Percentiles rank a stretch among this genome's conserved stretches.
phyloP scores from a whole-genome alignment of 2,329 filamentous ascomycete species.

The Zasmidium angulare region DNA sequence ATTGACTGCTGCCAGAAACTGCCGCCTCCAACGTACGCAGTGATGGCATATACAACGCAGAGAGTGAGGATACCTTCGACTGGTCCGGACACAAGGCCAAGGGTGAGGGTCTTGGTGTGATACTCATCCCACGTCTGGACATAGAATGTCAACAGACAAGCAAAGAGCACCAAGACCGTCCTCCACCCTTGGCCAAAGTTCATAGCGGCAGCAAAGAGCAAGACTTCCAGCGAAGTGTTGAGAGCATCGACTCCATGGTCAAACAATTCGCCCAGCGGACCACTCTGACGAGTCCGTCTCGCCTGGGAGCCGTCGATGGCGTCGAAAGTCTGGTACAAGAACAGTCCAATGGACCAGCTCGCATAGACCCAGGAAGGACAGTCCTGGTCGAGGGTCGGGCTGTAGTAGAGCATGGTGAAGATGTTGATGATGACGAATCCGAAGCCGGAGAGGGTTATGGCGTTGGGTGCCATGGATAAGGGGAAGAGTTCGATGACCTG shows the following conservation, averaged over 20 bases:
- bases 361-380: constrained; percentile 95
- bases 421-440: constrained; percentile 86
- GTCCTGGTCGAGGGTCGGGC: constrained; percentile 87
- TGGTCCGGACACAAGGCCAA: constrained; percentile 88
- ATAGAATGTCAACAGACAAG: constrained; percentile 90
- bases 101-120: constrained; percentile 91
- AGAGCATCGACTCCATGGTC: constrained; percentile 96
- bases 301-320: constrained; percentile 94
- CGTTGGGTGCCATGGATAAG: constrained; percentile 80
- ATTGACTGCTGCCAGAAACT: constrained; percentile 91
- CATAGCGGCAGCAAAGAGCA: constrained; percentile 88
- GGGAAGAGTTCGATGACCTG: constrained; percentile 93
- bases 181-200: constrained; percentile 92
- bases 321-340: constrained; percentile 97
- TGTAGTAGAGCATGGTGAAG: constrained; percentile 91
- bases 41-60: constrained; percentile 76
- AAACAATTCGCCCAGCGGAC: constrained; percentile 92
- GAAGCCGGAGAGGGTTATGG: constrained; percentile 87
- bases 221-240: constrained; percentile 90
- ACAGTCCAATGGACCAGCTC: constrained; percentile 83
- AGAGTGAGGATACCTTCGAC: constrained; percentile 92
- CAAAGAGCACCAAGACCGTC: constrained; percentile 80
- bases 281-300: constrained; percentile 87
- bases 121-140: constrained; percentile 99
- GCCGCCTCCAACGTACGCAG: constrained; percentile 76